phyloP scores from a whole-genome alignment of 2,329 filamentous ascomycete species.

The Cladosporium sp. region DNA sequence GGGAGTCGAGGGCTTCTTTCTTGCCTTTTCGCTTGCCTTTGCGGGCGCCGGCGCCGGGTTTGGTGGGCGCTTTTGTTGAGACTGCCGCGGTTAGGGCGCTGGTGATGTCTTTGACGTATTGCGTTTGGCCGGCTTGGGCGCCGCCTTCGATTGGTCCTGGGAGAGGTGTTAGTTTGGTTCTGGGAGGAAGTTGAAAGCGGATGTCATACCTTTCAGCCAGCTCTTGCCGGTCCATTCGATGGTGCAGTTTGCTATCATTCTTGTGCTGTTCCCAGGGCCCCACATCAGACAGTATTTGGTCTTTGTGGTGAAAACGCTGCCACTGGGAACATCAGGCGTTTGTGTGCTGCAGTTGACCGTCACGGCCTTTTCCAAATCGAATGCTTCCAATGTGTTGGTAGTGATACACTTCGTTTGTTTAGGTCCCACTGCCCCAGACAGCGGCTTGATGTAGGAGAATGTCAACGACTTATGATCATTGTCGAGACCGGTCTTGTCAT shows the following conservation, averaged over 20 bases:
- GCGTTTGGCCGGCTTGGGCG: constrained; percentile 79
- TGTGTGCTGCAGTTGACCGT: constrained; percentile 78
- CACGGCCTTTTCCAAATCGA: constrained; percentile 83
- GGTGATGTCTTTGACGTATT: constrained; percentile 77
- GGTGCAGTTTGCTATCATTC: constrained; percentile 79
- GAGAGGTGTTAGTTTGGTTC: constrained; percentile 1
- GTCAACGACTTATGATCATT: constrained; percentile 66
- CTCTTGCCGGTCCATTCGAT: constrained; percentile 98
- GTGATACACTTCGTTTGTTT: constrained; percentile 93
- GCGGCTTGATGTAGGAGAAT: constrained; percentile 87
- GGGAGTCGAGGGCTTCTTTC: constrained; percentile 45
- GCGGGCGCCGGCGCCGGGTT: constrained; percentile 33
- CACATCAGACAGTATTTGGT: constrained; percentile 93
- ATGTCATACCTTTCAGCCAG: constrained; percentile 79
- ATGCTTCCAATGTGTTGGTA: constrained; percentile 72
- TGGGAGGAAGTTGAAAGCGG: constrained; percentile 14
- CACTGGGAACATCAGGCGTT: constrained; percentile 91
- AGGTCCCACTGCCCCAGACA: constrained; percentile 78
- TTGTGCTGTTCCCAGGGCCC: constrained; percentile 80
- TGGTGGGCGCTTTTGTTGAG: constrained; percentile 55
- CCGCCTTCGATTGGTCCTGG: constrained; percentile 92
- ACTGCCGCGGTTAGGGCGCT: constrained; percentile 69
- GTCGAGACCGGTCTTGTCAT: constrained; percentile 70
- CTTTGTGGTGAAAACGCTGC: constrained; percentile 85
- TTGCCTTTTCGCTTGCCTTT: constrained; percentile 50